Evolutionary conservation across 179 eudicot species (phyloP).

Genomic region (Corrigiola litoralis): DNA sequence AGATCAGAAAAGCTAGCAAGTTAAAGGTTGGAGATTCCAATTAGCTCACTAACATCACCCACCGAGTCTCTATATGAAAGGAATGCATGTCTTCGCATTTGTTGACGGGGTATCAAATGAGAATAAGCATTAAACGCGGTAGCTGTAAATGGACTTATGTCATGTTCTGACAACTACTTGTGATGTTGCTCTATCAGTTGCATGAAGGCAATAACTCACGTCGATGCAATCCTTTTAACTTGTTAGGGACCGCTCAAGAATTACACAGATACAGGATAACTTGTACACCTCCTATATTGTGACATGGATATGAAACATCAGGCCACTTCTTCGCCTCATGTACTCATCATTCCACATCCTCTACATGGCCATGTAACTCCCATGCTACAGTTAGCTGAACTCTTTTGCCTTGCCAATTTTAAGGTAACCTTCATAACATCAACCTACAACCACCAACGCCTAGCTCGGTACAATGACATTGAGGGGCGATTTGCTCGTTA

Average conservation of each 20-base stretch:
- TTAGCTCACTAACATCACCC: too few relatives aligned
- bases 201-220: background rate
- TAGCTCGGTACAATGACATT: constrained; percentile 28
- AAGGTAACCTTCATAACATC: constrained; percentile 54
- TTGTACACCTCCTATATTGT: too few relatives aligned
- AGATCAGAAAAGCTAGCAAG: too few relatives aligned
- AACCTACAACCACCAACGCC: constrained; percentile 37
- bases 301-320: constrained; percentile 20
- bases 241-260: background rate
- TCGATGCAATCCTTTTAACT: background rate
- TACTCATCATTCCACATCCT: constrained; percentile 53
- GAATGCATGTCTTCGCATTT: constrained; percentile 4
- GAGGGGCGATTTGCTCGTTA: constrained; percentile 31
- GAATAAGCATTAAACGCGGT: constrained; percentile 6
- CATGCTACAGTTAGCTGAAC: constrained; percentile 58
- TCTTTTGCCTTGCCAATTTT: constrained; percentile 44
- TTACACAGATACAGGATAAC: too few relatives aligned
- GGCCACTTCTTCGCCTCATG: constrained; percentile 30
- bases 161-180: background rate
- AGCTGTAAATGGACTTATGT: constrained; percentile 9
- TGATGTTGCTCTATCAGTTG: background rate
- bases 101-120: constrained; percentile 1
- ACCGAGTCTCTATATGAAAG: background rate
- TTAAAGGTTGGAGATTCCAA: too few relatives aligned
- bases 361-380: constrained; percentile 50